These are phyloP conservation scores for Ceratobasidium sp. DNA, from an alignment of 1,284 basidiomycete species.

Conservation along the genomic window DNA sequence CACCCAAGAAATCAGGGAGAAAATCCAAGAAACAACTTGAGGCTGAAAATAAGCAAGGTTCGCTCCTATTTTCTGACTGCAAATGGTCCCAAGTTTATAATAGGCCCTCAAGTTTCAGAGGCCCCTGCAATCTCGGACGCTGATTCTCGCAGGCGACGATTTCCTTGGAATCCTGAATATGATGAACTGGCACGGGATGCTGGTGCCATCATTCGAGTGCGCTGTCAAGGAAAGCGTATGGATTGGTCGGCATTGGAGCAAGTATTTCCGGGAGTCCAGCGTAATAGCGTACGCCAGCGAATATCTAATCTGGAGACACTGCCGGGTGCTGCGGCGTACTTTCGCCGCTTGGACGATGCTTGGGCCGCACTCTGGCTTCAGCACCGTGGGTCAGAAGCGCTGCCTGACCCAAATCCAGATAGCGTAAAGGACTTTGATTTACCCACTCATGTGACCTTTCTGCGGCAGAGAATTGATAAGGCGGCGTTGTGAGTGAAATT, in stretches of 20 bases:
- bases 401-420: slow-evolving; percentile 74
- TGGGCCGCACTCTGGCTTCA: slow-evolving; percentile 81
- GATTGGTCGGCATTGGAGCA: slow-evolving; percentile 77
- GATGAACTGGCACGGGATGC: slow-evolving; percentile 88
- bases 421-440: slow-evolving; percentile 79
- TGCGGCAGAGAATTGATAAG: slow-evolving; percentile 83
- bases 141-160: slow-evolving; percentile 62
- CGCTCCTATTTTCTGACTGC: background rate
- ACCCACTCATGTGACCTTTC: slow-evolving; percentile 74
- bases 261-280: slow-evolving; percentile 74
- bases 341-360: slow-evolving; percentile 77
- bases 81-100: background rate
- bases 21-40: slow-evolving; percentile 32
- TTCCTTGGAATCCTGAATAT: slow-evolving; percentile 83
- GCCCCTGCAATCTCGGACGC: background rate
- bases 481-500: slow-evolving; percentile 70
- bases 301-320: slow-evolving; percentile 62
- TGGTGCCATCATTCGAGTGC: slow-evolving; percentile 78
- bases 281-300: slow-evolving; percentile 71
- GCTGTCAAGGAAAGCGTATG: slow-evolving; percentile 67
- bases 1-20: slow-evolving; percentile 26
- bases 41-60: slow-evolving; percentile 10
- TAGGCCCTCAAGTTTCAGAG: background rate
- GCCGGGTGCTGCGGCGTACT: slow-evolving; percentile 74
- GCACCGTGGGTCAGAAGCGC: slow-evolving; percentile 66